Evolutionary conservation across 768 basidiomycete genomes (phyloP).

Genomic region (Boletus coccyginus): DNA sequence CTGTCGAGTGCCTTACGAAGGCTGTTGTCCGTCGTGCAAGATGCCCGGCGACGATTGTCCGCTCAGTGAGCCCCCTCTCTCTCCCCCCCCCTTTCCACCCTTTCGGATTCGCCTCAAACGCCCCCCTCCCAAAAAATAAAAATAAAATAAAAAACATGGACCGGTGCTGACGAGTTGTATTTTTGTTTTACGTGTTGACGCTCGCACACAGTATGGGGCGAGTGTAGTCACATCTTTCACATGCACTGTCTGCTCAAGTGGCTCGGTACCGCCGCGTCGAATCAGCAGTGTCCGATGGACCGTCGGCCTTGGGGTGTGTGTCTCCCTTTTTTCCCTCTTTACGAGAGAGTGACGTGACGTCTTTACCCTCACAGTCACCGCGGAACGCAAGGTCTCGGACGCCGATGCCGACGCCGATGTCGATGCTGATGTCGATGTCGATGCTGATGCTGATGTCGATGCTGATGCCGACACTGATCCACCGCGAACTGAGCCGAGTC

Average conservation of each 20-base stretch:
- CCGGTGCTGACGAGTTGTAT: no score
- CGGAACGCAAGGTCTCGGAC: slow-evolving; percentile 47
- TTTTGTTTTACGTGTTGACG: no score
- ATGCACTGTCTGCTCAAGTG: slow-evolving; percentile 98
- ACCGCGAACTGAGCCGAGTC: not conserved
- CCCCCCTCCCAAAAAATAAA: no score
- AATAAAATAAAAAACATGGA: no score
- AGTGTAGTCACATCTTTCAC: slow-evolving; percentile 97
- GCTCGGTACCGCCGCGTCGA: slow-evolving; percentile 86
- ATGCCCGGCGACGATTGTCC: slow-evolving; percentile 96
- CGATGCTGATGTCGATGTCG: not conserved
- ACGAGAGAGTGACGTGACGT: not conserved
- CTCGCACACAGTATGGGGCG: slow-evolving; percentile 83
- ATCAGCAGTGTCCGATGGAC: slow-evolving; percentile 99
- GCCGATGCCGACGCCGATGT: not conserved
- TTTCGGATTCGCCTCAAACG: not conserved
- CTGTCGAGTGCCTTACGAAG: slow-evolving; percentile 89
- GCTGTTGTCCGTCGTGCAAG: slow-evolving; percentile 94
- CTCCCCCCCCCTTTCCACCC: not conserved
- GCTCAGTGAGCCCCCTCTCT: slow-evolving; percentile 53
- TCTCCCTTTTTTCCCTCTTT: not conserved
- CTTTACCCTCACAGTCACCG: slow-evolving; percentile 40
- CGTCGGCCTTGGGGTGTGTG: slow-evolving; percentile 84
- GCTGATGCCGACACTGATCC: not conserved
- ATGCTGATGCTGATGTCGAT: not conserved